Percentiles rank a stretch among this genome's conserved stretches.
phyloP scores from a whole-genome alignment of 148 eudicot genomes.

The Nepenthes gracilis region DNA sequence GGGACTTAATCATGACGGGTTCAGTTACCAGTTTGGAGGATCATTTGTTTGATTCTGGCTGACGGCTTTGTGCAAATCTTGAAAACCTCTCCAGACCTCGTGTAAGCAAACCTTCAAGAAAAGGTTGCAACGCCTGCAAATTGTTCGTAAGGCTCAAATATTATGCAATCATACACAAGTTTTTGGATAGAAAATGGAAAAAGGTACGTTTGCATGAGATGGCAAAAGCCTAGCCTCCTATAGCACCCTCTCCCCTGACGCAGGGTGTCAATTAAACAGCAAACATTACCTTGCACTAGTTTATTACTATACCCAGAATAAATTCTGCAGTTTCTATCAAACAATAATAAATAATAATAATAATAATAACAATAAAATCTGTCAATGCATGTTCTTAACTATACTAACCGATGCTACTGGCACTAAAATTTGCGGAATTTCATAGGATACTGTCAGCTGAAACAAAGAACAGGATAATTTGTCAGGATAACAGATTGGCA shows the following conservation, averaged over 20 bases:
- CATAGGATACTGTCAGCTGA: conserved; percentile 92
- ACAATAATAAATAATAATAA: background rate
- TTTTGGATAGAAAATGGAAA: too few relatives aligned
- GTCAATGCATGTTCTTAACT: conserved; percentile 3
- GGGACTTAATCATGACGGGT: too few relatives aligned
- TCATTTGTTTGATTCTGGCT: conserved; percentile 21
- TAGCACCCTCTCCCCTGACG: background rate
- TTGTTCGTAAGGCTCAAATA: background rate
- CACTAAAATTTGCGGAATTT: conserved; percentile 69
- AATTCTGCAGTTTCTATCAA: too few relatives aligned
- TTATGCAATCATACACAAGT: background rate
- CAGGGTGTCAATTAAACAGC: conserved; percentile 1
- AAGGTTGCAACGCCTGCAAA: conserved; percentile 77
- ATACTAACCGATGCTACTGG: conserved; percentile 92
- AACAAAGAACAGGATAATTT: conserved; percentile 6
- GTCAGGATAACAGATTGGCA: background rate
- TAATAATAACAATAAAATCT: background rate
- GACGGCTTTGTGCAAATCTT: conserved; percentile 36
- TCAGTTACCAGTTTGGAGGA: background rate
- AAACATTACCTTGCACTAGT: background rate
- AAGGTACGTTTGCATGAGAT: background rate
- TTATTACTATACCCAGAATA: too few relatives aligned
- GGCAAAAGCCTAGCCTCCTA: conserved; percentile 1
- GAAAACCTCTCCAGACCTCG: conserved; percentile 80
- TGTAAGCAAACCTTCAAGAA: conserved; percentile 57